Evolutionary conservation across 306 rosid species (phyloP).

Genomic region (Prunus padus): DNA sequence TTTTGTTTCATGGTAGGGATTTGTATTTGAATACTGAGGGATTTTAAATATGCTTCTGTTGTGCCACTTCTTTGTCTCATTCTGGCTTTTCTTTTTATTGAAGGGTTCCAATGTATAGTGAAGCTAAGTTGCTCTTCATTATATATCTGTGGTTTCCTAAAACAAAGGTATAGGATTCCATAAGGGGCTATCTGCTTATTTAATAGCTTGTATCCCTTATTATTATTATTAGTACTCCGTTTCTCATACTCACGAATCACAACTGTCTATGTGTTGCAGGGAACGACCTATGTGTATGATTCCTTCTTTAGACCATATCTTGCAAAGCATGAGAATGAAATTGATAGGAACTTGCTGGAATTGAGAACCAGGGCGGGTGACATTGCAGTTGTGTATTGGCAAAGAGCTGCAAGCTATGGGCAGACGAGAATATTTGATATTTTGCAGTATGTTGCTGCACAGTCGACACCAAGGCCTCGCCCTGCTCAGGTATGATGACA

Average conservation of each 20-base stretch:
- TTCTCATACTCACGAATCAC: constrained; percentile 9
- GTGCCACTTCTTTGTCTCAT: not conserved
- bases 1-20: constrained; percentile 75
- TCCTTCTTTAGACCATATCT: constrained; percentile 87
- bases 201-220: constrained; percentile 12
- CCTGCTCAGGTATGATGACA: constrained; percentile 60
- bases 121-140: constrained; percentile 85
- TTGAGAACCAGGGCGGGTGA: constrained; percentile 77
- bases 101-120: constrained; percentile 98
- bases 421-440: constrained; percentile 78
- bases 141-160: constrained; percentile 91
- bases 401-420: constrained; percentile 71
- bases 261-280: constrained; percentile 43
- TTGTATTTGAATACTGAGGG: constrained; percentile 27
- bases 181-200: constrained; percentile 8
- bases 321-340: constrained; percentile 73
- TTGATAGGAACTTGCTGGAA: constrained; percentile 78
- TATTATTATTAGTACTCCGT: not conserved
- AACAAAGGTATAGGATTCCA: constrained; percentile 57
- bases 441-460: constrained; percentile 77
- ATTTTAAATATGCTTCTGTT: constrained; percentile 12
- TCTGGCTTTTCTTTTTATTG: constrained; percentile 24
- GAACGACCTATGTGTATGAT: constrained; percentile 77
- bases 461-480: constrained; percentile 64
- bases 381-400: constrained; percentile 60